Percentiles rank a stretch among this genome's conserved stretches.
phyloP scores from a whole-genome alignment of 441 rosid genomes.

The Pelargonium cotyledonis region DNA sequence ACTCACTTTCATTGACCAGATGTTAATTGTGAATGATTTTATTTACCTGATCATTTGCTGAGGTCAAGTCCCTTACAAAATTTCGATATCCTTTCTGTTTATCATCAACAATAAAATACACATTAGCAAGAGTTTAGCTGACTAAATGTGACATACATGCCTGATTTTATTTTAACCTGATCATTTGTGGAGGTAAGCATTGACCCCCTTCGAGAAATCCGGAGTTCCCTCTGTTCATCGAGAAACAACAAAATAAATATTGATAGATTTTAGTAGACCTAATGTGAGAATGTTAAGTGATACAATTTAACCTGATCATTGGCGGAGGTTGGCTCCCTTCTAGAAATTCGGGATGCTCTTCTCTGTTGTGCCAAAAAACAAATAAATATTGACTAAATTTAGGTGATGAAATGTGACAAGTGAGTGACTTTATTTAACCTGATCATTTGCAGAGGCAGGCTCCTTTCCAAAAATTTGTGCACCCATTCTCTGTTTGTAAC shows the following conservation, averaged over 20 bases:
- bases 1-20: too few species aligned
- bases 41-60: neutral
- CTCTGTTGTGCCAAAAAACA: conserved; percentile 38
- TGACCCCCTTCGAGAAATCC: neutral
- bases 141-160: neutral
- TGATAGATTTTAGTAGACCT: neutral
- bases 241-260: neutral
- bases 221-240: neutral
- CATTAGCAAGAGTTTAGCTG: neutral
- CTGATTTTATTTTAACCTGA: conserved; percentile 2
- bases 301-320: conserved; percentile 13
- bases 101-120: neutral
- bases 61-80: conserved; percentile 3
- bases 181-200: neutral
- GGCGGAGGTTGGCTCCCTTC: conserved; percentile 34
- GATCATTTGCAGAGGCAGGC: neutral
- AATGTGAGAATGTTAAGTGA: neutral
- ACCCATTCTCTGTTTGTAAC: neutral
- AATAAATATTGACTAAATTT: conserved; percentile 5
- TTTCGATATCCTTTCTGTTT: neutral
- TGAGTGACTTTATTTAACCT: neutral
- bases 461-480: neutral
- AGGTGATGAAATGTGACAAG: neutral
- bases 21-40: neutral
- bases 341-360: conserved; percentile 53